A percentile compares a stretch with the other conserved stretches of the same genome.
These are phyloP conservation scores for Dactylellina leptospora DNA, from an alignment of 2,329 filamentous ascomycete genomes.

Conservation along the genomic window DNA sequence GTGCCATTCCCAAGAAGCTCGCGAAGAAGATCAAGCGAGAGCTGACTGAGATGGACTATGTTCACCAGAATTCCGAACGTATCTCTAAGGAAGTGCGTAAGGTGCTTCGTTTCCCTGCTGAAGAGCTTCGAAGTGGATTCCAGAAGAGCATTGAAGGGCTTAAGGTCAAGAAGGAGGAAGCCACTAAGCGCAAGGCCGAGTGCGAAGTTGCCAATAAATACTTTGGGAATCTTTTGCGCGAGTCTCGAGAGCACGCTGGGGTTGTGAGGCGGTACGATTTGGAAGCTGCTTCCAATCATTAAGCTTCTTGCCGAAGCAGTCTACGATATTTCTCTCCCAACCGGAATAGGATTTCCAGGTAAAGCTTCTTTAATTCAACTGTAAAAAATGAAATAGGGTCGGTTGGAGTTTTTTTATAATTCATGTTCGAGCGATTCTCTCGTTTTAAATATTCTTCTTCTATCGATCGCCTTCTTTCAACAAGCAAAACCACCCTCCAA, in stretches of 20 bases:
- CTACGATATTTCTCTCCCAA: no score
- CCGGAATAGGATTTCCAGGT: slow-evolving; percentile 13
- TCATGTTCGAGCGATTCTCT: slow-evolving; percentile 36
- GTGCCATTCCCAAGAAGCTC: slow-evolving; percentile 85
- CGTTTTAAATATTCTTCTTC: slow-evolving; percentile 5
- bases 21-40: slow-evolving; percentile 83
- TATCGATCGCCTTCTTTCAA: neutral
- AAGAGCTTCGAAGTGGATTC: slow-evolving; percentile 82
- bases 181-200: slow-evolving; percentile 79
- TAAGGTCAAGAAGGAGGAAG: slow-evolving; percentile 79
- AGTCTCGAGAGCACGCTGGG: slow-evolving; percentile 64
- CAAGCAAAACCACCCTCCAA: no score
- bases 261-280: slow-evolving; percentile 66
- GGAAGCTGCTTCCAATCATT: slow-evolving; percentile 58
- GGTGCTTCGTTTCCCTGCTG: slow-evolving; percentile 85
- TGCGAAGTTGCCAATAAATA: slow-evolving; percentile 89
- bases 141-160: slow-evolving; percentile 87
- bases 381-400: slow-evolving; percentile 41
- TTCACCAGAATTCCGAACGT: slow-evolving; percentile 84
- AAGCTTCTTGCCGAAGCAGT: neutral
- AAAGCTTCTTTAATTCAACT: slow-evolving; percentile 21
- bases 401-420: slow-evolving; percentile 45
- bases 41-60: slow-evolving; percentile 85
- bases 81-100: slow-evolving; percentile 87
- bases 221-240: slow-evolving; percentile 82